Evolutionary conservation across 352 stramenopile species (phyloP).

Genomic region (Aphanomyces euteiches): DNA sequence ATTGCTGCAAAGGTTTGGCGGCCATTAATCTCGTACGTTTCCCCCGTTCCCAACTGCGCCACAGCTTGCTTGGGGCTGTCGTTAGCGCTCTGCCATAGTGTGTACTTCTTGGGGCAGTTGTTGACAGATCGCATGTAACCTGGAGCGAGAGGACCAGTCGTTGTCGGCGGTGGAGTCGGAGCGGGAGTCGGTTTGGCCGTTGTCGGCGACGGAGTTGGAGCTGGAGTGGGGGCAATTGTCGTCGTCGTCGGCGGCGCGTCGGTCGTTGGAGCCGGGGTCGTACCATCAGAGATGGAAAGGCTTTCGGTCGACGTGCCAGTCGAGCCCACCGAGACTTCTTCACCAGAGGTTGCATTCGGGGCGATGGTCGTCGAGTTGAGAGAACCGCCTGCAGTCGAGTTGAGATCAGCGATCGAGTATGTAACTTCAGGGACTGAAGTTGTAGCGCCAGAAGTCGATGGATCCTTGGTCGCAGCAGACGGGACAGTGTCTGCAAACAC

Average conservation of each 20-base stretch:
- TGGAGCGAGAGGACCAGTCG: background rate
- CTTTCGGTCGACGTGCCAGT: background rate
- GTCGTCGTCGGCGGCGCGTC: constrained; percentile 11
- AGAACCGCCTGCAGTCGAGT: background rate
- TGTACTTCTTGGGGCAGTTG: background rate
- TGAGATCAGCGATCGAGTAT: background rate
- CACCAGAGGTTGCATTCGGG: no score
- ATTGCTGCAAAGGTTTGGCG: no score
- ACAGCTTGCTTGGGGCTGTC: background rate
- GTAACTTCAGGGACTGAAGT: no score
- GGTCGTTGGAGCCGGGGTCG: constrained; percentile 1
- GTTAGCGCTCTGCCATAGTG: background rate
- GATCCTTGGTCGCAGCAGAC: background rate
- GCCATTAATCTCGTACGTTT: no score
- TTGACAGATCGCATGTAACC: background rate
- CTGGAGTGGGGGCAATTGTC: background rate
- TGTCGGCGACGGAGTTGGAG: background rate
- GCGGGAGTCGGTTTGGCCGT: background rate
- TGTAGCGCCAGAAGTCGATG: background rate
- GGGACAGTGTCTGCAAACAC: background rate
- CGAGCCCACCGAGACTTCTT: background rate
- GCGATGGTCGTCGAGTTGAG: background rate
- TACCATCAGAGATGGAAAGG: background rate
- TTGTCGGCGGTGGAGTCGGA: background rate
- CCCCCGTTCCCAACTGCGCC: no score